phyloP scores from a whole-genome alignment of 176 grass and related monocot genomes.

The Avena sativa region DNA sequence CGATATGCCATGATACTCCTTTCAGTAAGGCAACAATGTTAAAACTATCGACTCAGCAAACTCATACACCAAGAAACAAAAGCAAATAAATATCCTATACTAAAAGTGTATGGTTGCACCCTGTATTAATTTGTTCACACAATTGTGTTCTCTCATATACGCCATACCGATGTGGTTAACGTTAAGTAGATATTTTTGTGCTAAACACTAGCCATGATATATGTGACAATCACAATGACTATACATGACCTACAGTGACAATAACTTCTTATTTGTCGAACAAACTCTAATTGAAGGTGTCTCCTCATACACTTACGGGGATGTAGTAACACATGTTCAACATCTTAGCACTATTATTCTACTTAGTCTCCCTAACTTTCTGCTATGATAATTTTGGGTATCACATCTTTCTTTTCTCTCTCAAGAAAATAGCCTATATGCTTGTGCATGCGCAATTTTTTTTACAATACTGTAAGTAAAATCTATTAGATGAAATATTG shows the following conservation, averaged over 20 bases:
- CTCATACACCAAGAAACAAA: background rate
- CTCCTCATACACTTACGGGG: background rate
- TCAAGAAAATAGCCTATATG: background rate
- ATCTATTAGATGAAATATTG: background rate
- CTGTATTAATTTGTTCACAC: too few relatives aligned
- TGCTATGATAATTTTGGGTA: background rate
- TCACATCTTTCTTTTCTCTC: background rate
- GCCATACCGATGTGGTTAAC: too few relatives aligned
- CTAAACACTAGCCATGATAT: too few relatives aligned
- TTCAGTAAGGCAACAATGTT: too few relatives aligned
- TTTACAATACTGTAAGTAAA: background rate
- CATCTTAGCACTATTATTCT: background rate
- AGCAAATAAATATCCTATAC: background rate
- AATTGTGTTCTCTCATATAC: too few relatives aligned
- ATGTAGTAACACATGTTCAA: background rate
- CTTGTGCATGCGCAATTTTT: background rate
- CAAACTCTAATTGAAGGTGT: background rate
- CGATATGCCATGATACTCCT: too few relatives aligned
- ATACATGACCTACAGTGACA: background rate
- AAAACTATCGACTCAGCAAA: background rate
- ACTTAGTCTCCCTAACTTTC: background rate
- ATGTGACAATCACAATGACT: background rate
- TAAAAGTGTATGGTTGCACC: background rate
- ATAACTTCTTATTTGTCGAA: background rate
- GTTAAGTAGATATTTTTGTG: too few relatives aligned